Conservation (phyloP, 345 rosid genomes). For the Citrus sinensis region DNA sequence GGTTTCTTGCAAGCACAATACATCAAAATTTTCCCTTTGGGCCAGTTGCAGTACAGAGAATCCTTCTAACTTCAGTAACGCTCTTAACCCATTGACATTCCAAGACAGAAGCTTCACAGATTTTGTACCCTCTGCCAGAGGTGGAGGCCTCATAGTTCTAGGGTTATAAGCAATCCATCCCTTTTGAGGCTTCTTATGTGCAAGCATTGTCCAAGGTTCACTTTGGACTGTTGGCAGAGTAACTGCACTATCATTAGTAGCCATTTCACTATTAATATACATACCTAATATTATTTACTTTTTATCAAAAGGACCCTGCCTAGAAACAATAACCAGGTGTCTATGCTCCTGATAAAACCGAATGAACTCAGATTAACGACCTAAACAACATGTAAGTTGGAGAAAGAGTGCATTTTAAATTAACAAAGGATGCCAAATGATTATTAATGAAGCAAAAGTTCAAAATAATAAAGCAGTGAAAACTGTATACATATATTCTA, state of each 20-base stretch:
- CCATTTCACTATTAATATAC: constrained; percentile 23
- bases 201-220: constrained; percentile 87
- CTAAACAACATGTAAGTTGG: not conserved
- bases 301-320: constrained; percentile 29
- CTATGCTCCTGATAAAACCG: not conserved
- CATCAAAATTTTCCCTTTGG: constrained; percentile 74
- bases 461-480: not conserved
- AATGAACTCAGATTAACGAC: not conserved
- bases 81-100: constrained; percentile 95
- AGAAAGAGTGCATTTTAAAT: constrained; percentile 3
- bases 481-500: not conserved
- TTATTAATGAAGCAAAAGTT: not conserved
- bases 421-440: not conserved
- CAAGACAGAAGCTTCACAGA: constrained; percentile 76
- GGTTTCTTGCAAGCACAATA: constrained; percentile 94
- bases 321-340: constrained; percentile 16
- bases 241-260: constrained; percentile 18
- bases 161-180: constrained; percentile 85
- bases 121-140: constrained; percentile 42
- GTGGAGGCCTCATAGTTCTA: constrained; percentile 67
- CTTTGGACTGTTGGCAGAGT: constrained; percentile 23
- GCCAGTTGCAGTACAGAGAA: constrained; percentile 84
- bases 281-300: constrained; percentile 28
- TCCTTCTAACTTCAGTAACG: constrained; percentile 63
- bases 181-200: constrained; percentile 92